These are phyloP conservation scores for Diaporthe australafricana DNA, from an alignment of 2,329 filamentous ascomycete species.

Conservation along the genomic window DNA sequence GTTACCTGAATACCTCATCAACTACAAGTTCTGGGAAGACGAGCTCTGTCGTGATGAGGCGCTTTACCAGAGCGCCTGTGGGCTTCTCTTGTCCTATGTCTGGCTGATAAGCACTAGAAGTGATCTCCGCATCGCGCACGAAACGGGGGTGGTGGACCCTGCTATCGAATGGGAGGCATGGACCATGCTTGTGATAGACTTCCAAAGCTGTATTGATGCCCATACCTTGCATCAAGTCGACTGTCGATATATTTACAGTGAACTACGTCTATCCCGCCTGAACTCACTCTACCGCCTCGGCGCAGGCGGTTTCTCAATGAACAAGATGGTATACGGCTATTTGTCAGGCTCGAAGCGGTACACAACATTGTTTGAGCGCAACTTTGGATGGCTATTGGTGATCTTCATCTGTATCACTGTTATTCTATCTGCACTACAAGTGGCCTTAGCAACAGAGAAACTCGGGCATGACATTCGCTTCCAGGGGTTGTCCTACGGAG, in stretches of 20 bases:
- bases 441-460: conserved; percentile 44
- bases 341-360: conserved; percentile 48
- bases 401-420: conserved; percentile 42
- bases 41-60: conserved; percentile 34
- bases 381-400: conserved; percentile 50
- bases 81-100: conserved; percentile 54
- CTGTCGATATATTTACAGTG: conserved; percentile 54
- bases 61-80: conserved; percentile 46
- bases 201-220: conserved; percentile 41
- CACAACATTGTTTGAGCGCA: conserved; percentile 48
- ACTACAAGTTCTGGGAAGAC: conserved; percentile 39
- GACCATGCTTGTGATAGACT: conserved; percentile 45
- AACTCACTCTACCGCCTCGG: conserved; percentile 52
- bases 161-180: conserved; percentile 46
- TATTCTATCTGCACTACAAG: conserved; percentile 52
- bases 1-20: conserved; percentile 46
- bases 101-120: conserved; percentile 52
- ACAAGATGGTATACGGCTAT: conserved; percentile 44
- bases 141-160: conserved; percentile 45
- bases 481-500: conserved; percentile 41
- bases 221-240: conserved; percentile 47
- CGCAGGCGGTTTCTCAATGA: conserved; percentile 41
- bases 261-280: conserved; percentile 55
- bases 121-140: conserved; percentile 51
- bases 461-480: conserved; percentile 38